Conservation (phyloP, 208 protist genomes). For the Polymyxa betae region DNA sequence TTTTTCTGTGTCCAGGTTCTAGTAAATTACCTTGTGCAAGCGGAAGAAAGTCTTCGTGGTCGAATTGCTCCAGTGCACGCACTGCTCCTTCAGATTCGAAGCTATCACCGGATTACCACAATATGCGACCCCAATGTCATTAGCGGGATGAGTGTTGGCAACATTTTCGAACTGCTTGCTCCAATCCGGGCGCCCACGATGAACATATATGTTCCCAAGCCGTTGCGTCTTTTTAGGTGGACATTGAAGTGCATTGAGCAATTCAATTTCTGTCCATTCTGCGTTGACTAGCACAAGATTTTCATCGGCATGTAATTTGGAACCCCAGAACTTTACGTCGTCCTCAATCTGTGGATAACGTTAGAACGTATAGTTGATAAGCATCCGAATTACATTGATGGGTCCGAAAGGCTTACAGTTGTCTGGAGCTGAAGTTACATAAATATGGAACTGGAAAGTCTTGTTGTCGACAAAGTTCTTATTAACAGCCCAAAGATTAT, state of each 20-base stretch:
- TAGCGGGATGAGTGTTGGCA: neutral
- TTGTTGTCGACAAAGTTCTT: neutral
- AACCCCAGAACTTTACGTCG: constrained; percentile 45
- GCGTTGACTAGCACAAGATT: neutral
- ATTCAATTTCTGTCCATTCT: constrained; percentile 3
- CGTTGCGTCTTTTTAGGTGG: neutral
- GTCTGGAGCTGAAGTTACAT: constrained; percentile 27
- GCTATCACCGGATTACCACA: constrained; percentile 46
- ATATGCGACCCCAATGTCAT: constrained; percentile 47
- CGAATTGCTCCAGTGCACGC: neutral
- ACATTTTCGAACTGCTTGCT: constrained; percentile 13
- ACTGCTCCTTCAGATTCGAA: neutral
- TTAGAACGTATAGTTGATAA: neutral
- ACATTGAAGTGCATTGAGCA: constrained; percentile 3
- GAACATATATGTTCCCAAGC: constrained; percentile 37
- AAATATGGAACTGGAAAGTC: constrained; percentile 52
- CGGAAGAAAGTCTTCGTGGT: constrained; percentile 46
- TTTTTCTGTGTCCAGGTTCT: no score
- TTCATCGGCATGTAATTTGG: neutral
- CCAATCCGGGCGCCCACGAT: constrained; percentile 52
- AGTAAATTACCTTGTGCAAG: constrained; percentile 44
- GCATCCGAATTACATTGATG: neutral
- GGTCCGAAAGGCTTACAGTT: neutral
- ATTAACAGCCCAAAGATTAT: constrained; percentile 41
- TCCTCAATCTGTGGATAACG: neutral